Percentiles rank a stretch among this genome's conserved stretches.
Evolutionary conservation across 2,329 filamentous ascomycete species (phyloP).

Genomic region (Hymenoscyphus linearis): DNA sequence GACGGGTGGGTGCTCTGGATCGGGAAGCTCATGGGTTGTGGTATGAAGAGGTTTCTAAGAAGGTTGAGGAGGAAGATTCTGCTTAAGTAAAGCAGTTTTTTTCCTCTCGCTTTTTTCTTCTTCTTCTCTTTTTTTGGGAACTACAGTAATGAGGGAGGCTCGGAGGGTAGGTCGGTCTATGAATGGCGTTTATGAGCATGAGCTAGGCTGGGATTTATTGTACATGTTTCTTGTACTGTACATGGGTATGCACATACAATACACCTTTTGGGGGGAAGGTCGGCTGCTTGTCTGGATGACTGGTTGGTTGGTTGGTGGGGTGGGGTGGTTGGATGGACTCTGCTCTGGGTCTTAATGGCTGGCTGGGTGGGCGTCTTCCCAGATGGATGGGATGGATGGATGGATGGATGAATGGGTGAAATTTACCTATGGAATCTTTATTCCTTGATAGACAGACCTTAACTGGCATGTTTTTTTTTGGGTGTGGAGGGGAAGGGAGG

Average conservation of each 20-base stretch:
- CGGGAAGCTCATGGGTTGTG: conserved; percentile 61
- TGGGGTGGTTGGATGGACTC: background rate
- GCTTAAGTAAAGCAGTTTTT: too few species aligned
- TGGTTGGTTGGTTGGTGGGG: background rate
- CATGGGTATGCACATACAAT: background rate
- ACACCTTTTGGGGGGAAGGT: background rate
- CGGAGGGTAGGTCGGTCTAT: too few species aligned
- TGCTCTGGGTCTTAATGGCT: background rate
- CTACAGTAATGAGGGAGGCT: too few species aligned
- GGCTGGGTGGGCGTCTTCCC: background rate
- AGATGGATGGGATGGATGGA: too few species aligned
- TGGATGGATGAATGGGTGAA: too few species aligned
- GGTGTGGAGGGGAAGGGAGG: too few species aligned
- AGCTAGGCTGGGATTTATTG: background rate
- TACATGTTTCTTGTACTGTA: background rate
- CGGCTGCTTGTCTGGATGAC: background rate
- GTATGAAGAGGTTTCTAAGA: conserved; percentile 50
- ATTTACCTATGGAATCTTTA: too few species aligned
- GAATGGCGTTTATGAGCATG: background rate
- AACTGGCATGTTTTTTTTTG: too few species aligned
- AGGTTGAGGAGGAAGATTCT: background rate
- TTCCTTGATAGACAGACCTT: too few species aligned
- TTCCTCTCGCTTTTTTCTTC: too few species aligned
- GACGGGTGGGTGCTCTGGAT: conserved; percentile 61
- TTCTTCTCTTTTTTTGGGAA: too few species aligned